Evolutionary conservation across 495 filamentous ascomycete genomes (phyloP), one percentile per base, ranked within the genome.

Genomic region (Tricharina praecox): DNA sequence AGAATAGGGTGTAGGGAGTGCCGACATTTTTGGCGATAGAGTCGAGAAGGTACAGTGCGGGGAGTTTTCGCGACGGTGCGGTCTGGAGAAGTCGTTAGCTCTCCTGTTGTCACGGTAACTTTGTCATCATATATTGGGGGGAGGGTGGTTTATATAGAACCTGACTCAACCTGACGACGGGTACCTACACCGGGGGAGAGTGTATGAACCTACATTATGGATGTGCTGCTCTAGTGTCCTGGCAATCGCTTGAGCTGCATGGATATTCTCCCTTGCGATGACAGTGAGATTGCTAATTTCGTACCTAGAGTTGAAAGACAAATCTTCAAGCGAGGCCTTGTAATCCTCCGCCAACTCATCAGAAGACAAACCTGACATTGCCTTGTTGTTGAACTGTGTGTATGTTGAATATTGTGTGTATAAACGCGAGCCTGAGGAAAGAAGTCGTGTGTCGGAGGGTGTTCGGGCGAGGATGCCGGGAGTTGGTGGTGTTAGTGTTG

Each of bases 21-120:
- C 92, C 92, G 48, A 96, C 86, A 71, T 96, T 96, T 67, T 97
- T 97, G 57, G 90, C 90, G 47, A 97, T 82, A 7, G 87, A 95
- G 67, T 97, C 90, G 61, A 95, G 82, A 55, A 97, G 80, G 68
- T 96, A 97, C n/a, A 97, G 72, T 2, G 92, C 84, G 19, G 88
- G 85, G 13, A 97, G 68, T 56, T 95, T 97, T 61, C 81, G 81
- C 28, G 70, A 68, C 18, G 90, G 85, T 35, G 84, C 75, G 34
- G 77, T 81, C 88, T 97, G 70, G 53, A 64, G 49, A 37, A 15
- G 15, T 11, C 10, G 25, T 43, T 43, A 43, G 39, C 39, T 43
- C 16, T 21, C 36, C n/a, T n/a, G n/a, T n/a, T n/a, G n/a, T n/a
- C n/a, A n/a, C n/a, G n/a, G n/a, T n/a, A n/a, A n/a, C n/a, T n/a